Conservation (phyloP, 305 asterid genomes). For the Rubia tinctorum region DNA sequence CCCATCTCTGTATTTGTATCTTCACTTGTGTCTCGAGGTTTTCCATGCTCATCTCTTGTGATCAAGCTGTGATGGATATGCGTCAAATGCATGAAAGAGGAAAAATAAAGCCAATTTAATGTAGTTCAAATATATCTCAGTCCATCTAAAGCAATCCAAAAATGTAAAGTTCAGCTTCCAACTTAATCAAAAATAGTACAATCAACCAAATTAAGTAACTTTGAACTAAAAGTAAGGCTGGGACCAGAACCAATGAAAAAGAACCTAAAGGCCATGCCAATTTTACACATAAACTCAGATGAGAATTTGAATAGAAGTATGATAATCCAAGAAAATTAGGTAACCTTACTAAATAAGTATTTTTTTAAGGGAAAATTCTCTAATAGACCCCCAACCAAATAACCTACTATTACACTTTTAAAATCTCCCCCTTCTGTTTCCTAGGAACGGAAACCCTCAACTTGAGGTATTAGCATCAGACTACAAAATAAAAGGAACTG, state of each 20-base stretch:
- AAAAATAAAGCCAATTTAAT: not conserved
- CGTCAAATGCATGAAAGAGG: not conserved
- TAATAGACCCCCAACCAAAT: not conserved
- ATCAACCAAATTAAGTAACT: not conserved
- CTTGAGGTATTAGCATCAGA: not conserved
- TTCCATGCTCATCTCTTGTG: constrained; percentile 26
- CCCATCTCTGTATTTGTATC: constrained; percentile 25
- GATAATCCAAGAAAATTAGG: not conserved
- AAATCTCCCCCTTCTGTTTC: not conserved
- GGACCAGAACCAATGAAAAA: not conserved
- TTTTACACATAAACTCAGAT: not conserved
- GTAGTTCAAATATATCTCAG: not conserved
- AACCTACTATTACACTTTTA: not conserved
- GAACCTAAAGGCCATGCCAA: not conserved
- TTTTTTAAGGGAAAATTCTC: not conserved
- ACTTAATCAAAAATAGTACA: not conserved
- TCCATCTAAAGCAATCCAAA: not conserved
- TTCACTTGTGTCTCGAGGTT: constrained; percentile 25
- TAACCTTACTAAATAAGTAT: not conserved
- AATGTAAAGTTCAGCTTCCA: not conserved
- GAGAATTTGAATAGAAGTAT: not conserved
- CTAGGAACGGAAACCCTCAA: not conserved
- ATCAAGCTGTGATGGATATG: not conserved
- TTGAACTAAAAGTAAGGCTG: not conserved
- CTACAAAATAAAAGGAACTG: no score